Evolutionary conservation across 2,329 filamentous ascomycete species (phyloP).

Genomic region (Bipolaris oryzae): DNA sequence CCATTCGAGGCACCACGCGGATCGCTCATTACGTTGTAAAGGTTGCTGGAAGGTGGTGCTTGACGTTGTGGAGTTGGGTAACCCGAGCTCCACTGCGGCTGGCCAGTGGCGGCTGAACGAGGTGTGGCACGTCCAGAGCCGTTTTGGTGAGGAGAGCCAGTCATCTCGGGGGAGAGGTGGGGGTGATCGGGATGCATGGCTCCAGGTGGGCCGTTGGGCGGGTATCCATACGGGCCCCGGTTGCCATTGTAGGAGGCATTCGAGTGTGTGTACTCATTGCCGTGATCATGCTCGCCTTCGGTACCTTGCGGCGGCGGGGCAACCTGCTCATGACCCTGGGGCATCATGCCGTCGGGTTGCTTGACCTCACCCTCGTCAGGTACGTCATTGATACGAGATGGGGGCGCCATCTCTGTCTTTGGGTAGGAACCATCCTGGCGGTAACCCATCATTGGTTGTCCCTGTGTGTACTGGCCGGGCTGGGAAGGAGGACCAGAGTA

Average conservation of each 20-base stretch:
- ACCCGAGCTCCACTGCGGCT: slow-evolving; percentile 73
- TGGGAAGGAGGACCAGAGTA: slow-evolving; percentile 73
- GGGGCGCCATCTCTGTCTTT: slow-evolving; percentile 89
- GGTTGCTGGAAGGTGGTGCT: slow-evolving; percentile 72
- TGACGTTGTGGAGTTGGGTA: slow-evolving; percentile 81
- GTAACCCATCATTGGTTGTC: slow-evolving; percentile 70
- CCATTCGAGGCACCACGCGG: slow-evolving; percentile 72
- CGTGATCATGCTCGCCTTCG: slow-evolving; percentile 75
- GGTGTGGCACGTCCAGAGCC: slow-evolving; percentile 85
- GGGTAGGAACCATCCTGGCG: slow-evolving; percentile 59
- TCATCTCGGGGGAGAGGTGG: slow-evolving; percentile 82
- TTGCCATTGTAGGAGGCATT: slow-evolving; percentile 72
- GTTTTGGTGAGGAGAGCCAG: slow-evolving; percentile 81
- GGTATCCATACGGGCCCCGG: slow-evolving; percentile 79
- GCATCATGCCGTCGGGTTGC: slow-evolving; percentile 64
- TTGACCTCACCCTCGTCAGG: slow-evolving; percentile 70
- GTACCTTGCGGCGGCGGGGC: slow-evolving; percentile 64
- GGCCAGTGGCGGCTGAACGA: slow-evolving; percentile 73
- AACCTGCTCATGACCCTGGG: slow-evolving; percentile 55
- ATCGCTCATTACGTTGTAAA: slow-evolving; percentile 90
- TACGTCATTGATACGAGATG: slow-evolving; percentile 67
- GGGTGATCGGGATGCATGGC: slow-evolving; percentile 73
- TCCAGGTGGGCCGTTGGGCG: slow-evolving; percentile 67
- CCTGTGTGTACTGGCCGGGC: slow-evolving; percentile 72
- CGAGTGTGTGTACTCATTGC: slow-evolving; percentile 85